Conservation (phyloP, 306 rosid genomes). For the Vigna angularis region DNA sequence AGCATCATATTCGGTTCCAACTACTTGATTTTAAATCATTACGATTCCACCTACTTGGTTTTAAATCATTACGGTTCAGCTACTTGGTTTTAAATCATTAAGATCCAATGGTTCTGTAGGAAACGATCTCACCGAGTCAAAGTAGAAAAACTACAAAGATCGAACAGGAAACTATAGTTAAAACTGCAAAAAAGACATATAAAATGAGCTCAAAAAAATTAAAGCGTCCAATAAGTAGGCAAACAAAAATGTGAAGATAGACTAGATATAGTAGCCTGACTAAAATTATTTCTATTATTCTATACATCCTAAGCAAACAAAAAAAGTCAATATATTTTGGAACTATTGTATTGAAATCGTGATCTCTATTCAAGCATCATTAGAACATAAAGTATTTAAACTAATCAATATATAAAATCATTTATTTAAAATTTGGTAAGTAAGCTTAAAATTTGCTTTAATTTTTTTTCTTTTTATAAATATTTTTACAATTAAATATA, state of each 20-base stretch:
- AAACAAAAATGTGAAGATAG: not conserved
- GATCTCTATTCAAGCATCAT: not conserved
- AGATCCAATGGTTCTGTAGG: constrained; percentile 83
- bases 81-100: constrained; percentile 67
- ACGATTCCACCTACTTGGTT: no score
- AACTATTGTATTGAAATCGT: not conserved
- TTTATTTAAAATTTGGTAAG: constrained; percentile 1
- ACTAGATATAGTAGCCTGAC: constrained; percentile 3
- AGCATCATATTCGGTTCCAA: no score
- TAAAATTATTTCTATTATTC: not conserved
- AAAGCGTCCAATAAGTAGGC: not conserved
- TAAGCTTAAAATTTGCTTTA: not conserved
- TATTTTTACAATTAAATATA: no score
- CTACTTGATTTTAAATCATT: no score
- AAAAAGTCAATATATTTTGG: constrained; percentile 4
- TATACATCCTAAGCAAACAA: constrained; percentile 26
- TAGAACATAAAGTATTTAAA: constrained; percentile 3
- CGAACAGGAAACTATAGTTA: constrained; percentile 41
- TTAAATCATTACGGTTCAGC: no score
- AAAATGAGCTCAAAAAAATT: not conserved
- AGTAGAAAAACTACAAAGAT: constrained; percentile 86
- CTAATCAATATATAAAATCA: not conserved
- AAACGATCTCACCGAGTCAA: constrained; percentile 92
- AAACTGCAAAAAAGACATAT: constrained; percentile 16
- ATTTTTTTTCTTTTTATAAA: no score